Percentiles rank a stretch among this genome's conserved stretches.
Conservation (phyloP, 2,329 filamentous ascomycete genomes). For the Nemania sp. region DNA sequence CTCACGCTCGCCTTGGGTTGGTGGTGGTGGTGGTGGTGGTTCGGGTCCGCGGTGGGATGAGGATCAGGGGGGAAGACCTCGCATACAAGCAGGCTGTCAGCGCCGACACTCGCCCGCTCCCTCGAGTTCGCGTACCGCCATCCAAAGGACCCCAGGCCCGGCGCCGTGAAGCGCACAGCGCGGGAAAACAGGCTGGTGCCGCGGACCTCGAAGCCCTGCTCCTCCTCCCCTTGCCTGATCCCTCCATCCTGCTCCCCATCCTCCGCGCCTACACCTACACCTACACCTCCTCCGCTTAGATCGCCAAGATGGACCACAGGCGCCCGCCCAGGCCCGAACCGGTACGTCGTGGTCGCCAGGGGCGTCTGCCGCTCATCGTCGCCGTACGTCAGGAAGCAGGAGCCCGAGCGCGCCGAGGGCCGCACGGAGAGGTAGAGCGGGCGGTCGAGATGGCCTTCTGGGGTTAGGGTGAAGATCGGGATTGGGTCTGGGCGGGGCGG, state of each 20-base stretch:
- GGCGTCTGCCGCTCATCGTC: constrained; percentile 46
- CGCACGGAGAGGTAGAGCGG: constrained; percentile 66
- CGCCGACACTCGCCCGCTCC: constrained; percentile 39
- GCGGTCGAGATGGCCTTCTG: constrained; percentile 53
- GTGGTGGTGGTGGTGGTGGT: constrained; percentile 10
- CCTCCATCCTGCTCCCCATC: constrained; percentile 30
- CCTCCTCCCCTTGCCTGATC: neutral
- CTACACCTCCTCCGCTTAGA: neutral
- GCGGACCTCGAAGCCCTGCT: constrained; percentile 43
- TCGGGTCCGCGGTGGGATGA: neutral
- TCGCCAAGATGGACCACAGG: constrained; percentile 58
- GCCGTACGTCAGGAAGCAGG: constrained; percentile 61
- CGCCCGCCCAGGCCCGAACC: constrained; percentile 61
- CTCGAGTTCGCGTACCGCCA: constrained; percentile 32
- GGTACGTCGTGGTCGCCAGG: constrained; percentile 60
- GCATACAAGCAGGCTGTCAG: constrained; percentile 62
- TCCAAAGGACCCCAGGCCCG: constrained; percentile 24
- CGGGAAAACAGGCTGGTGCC: constrained; percentile 53
- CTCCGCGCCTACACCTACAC: neutral
- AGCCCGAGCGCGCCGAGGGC: constrained; percentile 59
- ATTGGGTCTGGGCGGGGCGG: constrained; percentile 51
- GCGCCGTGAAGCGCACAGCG: constrained; percentile 26
- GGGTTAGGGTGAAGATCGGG: constrained; percentile 54
- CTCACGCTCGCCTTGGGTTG: constrained; percentile 40
- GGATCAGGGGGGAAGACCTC: constrained; percentile 51